Conservation (phyloP, 2,329 filamentous ascomycete genomes). For the Ceratocystis ficicola region DNA sequence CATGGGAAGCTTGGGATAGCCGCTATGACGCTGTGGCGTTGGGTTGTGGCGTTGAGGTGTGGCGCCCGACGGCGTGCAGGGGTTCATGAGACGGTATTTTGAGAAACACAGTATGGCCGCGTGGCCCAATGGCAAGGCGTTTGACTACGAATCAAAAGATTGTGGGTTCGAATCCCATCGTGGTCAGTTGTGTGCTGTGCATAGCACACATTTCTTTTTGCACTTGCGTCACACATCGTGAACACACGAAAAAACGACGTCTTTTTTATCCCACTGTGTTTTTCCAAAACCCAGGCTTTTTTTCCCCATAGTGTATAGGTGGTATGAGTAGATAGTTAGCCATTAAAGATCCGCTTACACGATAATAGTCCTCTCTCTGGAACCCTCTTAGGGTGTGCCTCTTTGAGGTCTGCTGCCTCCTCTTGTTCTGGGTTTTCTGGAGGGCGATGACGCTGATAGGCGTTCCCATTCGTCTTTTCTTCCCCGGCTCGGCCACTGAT, state of each 20-base stretch:
- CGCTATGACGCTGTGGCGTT: conserved; percentile 17
- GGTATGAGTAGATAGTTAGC: neutral
- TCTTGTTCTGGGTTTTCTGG: too few species aligned
- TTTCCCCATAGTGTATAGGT: neutral
- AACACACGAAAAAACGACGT: neutral
- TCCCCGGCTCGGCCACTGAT: too few species aligned
- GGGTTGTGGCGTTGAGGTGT: neutral
- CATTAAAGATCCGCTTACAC: neutral
- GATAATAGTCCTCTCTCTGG: neutral
- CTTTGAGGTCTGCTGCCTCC: too few species aligned
- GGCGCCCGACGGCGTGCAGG: neutral
- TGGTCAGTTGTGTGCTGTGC: conserved; percentile 12
- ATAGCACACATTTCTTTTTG: neutral
- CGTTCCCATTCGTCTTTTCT: too few species aligned
- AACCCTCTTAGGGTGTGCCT: too few species aligned
- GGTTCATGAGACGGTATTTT: neutral
- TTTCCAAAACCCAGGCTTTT: neutral
- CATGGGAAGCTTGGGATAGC: neutral
- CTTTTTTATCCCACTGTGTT: neutral
- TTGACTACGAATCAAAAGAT: conserved; percentile 22
- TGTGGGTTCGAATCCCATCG: conserved; percentile 21
- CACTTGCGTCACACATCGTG: neutral
- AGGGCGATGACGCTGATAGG: too few species aligned
- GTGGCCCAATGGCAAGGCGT: conserved; percentile 21
- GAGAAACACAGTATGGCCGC: neutral